Evolutionary conservation across 2,329 filamentous ascomycete species (phyloP), one percentile per base, ranked within the genome.

Genomic region (Chaetomiaceae sp.): DNA sequence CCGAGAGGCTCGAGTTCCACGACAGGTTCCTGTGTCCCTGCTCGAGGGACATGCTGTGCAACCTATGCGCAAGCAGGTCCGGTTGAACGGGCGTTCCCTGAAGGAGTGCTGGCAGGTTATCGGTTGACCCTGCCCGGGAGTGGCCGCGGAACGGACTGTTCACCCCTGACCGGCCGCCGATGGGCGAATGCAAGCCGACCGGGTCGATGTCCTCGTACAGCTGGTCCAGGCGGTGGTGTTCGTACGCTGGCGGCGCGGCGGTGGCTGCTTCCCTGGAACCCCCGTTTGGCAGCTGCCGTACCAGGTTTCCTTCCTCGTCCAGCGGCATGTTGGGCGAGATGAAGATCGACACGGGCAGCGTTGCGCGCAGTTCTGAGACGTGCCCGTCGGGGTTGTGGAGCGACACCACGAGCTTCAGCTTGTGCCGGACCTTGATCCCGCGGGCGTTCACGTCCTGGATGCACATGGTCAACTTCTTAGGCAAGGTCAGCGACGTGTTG

Each of bases 301-400:
- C 75, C 2, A 97, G 79, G 63, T 88, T 86, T 63, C 95, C 94
- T 56, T 92, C 82, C 48, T 95, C 90, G 64, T 94, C 89, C 34
- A 96, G 82, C 0, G 90, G 87, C 64, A 96, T 84, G 65, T 94
- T 94, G 0, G 94, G 92, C 5, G 94, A 99, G 61, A 97, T 96
- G 72, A 96, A 96, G 36, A 99, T 85, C 51, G 90, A 90, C 15
- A 97, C 82, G 1, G 94, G 91, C 29, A 97, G 82, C 38, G 91
- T 94, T 43, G 92, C 92, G 48, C 92, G 87, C 48, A 96, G 82
- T 84, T 97, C 92, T 52, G 91, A 96, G 51, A 91, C 80, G 66
- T 97, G 94, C 0, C 91, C 92, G 67, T 99, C 94, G 0, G 94
- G 92, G 64, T 99, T 97, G 70, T 91, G 87, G 36, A 99, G 80